phyloP scores from a whole-genome alignment of 768 basidiomycete genomes.

The Lactifluus volemus region DNA sequence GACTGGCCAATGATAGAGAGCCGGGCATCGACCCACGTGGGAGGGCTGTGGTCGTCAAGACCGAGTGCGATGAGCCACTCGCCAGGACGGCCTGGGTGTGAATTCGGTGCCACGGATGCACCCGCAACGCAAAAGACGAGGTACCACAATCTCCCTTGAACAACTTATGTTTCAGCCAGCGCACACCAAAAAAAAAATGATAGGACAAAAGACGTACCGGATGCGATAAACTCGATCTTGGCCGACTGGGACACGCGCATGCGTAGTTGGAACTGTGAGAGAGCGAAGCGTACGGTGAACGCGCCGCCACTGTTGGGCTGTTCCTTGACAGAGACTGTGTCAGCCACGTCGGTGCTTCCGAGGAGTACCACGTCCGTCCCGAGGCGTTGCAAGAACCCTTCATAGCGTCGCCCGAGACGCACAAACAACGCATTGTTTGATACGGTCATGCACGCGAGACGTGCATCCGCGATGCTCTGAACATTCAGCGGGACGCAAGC shows the following conservation, averaged over 20 bases:
- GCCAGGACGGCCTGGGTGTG: not conserved
- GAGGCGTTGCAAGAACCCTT: slow-evolving; percentile 40
- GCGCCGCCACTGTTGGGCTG: slow-evolving; percentile 39
- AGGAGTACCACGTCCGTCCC: slow-evolving; percentile 43
- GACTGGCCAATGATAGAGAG: slow-evolving; percentile 6
- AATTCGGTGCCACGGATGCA: not conserved
- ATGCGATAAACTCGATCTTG: slow-evolving; percentile 56
- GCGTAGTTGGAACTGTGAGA: slow-evolving; percentile 59
- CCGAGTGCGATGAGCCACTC: slow-evolving; percentile 17
- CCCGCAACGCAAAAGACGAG: slow-evolving; percentile 8
- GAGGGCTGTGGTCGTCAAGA: slow-evolving; percentile 6
- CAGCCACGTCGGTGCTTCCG: slow-evolving; percentile 23
- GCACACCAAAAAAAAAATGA: not conserved
- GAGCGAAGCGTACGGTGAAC: slow-evolving; percentile 44
- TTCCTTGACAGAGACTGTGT: slow-evolving; percentile 49
- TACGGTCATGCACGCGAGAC: slow-evolving; percentile 55
- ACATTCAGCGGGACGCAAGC: slow-evolving; percentile 38
- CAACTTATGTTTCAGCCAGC: not conserved
- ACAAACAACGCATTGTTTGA: slow-evolving; percentile 57
- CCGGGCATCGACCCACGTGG: slow-evolving; percentile 11
- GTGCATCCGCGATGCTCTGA: slow-evolving; percentile 49
- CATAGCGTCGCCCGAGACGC: slow-evolving; percentile 38
- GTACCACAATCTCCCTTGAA: slow-evolving; percentile 16
- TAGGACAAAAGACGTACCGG: slow-evolving; percentile 28
- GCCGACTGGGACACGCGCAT: slow-evolving; percentile 54